These are phyloP conservation scores for Phoma herbarum DNA, from an alignment of 2,329 filamentous ascomycete genomes.

Conservation along the genomic window DNA sequence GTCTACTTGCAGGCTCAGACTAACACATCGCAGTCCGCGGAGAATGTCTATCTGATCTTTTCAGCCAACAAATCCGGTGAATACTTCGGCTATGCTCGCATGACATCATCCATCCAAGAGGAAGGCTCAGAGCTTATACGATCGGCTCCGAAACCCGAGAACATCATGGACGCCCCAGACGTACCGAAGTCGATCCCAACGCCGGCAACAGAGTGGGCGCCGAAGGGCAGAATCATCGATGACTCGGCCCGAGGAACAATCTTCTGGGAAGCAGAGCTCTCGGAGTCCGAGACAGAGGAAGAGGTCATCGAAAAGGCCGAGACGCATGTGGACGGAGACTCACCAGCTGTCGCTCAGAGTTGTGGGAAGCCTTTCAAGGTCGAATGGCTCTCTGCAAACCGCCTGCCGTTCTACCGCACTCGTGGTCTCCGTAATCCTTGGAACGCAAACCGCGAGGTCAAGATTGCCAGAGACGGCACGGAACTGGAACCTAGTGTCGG, in stretches of 20 bases:
- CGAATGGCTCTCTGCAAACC: constrained; percentile 85
- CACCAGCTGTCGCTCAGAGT: constrained; percentile 61
- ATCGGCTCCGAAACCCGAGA: constrained; percentile 70
- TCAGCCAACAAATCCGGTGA: constrained; percentile 98
- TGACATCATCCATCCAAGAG: constrained; percentile 84
- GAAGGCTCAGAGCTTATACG: constrained; percentile 62
- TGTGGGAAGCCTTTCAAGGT: constrained; percentile 94
- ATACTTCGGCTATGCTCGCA: constrained; percentile 93
- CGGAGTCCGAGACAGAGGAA: constrained; percentile 63
- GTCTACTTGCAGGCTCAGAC: background rate
- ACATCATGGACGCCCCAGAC: constrained; percentile 65
- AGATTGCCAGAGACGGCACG: constrained; percentile 93
- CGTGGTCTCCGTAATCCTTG: constrained; percentile 88
- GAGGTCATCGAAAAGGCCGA: constrained; percentile 53
- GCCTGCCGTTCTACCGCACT: constrained; percentile 88
- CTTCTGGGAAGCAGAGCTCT: constrained; percentile 87
- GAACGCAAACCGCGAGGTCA: constrained; percentile 95
- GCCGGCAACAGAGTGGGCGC: constrained; percentile 77
- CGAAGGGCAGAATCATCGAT: constrained; percentile 87
- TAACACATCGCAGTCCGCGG: constrained; percentile 66
- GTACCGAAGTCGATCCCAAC: constrained; percentile 82
- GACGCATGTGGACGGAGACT: constrained; percentile 50
- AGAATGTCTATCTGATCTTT: constrained; percentile 91
- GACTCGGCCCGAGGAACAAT: constrained; percentile 94
- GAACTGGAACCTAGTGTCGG: constrained; percentile 88